A percentile compares a stretch with the other conserved stretches of the same genome.
phyloP scores from a whole-genome alignment of 495 filamentous ascomycete species.

The Neurospora sp. region DNA sequence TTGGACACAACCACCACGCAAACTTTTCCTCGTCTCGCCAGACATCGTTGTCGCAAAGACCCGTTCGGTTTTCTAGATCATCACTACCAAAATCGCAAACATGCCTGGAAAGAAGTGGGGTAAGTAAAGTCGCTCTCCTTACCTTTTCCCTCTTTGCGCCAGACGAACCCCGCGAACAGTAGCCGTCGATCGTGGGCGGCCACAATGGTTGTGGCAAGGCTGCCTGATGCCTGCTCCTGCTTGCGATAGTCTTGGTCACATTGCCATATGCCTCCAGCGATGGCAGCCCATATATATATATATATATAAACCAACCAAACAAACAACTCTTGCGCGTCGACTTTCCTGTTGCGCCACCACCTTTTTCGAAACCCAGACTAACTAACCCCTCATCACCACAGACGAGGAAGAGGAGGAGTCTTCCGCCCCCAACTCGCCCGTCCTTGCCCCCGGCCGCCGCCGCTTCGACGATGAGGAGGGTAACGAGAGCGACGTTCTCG shows the following conservation, averaged over 20 bases:
- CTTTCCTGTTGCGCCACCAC: not conserved
- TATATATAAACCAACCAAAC: constrained; percentile 3
- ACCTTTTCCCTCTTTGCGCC: not conserved
- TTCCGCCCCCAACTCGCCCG: constrained; percentile 49
- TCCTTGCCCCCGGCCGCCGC: constrained; percentile 37
- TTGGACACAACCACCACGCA: not conserved
- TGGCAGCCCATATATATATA: not conserved
- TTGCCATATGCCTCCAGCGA: not conserved
- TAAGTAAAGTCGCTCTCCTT: constrained; percentile 20
- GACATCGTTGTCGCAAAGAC: not conserved
- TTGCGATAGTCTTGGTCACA: not conserved
- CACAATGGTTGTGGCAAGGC: not conserved
- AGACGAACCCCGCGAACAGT: not conserved
- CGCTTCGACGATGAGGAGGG: constrained; percentile 94
- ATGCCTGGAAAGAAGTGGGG: constrained; percentile 28
- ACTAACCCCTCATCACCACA: constrained; percentile 18
- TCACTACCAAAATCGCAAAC: constrained; percentile 1
- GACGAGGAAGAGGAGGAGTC: constrained; percentile 54
- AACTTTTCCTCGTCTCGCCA: not conserved
- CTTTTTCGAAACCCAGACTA: constrained; percentile 14
- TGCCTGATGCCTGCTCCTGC: not conserved
- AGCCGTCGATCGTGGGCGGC: not conserved
- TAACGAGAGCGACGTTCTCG: constrained; percentile 77
- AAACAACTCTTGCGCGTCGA: constrained; percentile 4
- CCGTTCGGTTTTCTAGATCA: not conserved